Conservation (phyloP, 164 flowering plant species). For the Aristolochia californica region DNA sequence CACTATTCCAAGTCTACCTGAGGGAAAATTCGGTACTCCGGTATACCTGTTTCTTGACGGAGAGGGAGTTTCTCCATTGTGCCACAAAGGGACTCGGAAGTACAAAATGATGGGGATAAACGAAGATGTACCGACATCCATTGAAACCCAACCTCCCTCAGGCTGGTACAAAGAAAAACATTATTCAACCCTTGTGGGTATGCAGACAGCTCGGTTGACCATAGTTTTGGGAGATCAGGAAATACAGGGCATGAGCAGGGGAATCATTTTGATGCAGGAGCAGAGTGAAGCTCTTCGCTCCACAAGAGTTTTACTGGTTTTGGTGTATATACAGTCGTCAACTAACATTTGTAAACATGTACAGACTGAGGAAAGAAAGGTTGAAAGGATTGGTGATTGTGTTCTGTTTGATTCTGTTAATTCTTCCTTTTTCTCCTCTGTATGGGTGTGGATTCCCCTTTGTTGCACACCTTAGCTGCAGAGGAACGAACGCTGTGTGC, state of each 20-base stretch:
- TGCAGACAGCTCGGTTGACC: background rate
- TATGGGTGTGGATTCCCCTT: background rate
- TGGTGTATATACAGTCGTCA: slow-evolving; percentile 2
- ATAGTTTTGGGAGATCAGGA: background rate
- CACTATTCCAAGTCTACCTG: background rate
- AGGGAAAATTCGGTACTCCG: background rate
- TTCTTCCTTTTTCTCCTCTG: background rate
- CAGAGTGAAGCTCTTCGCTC: background rate
- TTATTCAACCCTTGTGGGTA: background rate
- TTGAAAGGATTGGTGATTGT: background rate
- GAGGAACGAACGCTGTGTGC: no score
- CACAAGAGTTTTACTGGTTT: slow-evolving; percentile 1
- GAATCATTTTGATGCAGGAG: background rate
- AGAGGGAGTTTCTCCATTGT: background rate
- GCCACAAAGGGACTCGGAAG: background rate
- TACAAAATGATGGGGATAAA: background rate
- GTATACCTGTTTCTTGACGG: slow-evolving; percentile 1
- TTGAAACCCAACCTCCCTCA: background rate
- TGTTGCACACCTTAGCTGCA: background rate
- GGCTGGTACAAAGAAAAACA: background rate
- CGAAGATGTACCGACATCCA: background rate
- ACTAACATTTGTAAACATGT: slow-evolving; percentile 3
- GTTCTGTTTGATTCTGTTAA: background rate
- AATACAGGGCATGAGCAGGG: no score
- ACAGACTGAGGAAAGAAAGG: background rate